Conservation (phyloP, 2,329 filamentous ascomycete species). For the Neobulgaria alba region DNA sequence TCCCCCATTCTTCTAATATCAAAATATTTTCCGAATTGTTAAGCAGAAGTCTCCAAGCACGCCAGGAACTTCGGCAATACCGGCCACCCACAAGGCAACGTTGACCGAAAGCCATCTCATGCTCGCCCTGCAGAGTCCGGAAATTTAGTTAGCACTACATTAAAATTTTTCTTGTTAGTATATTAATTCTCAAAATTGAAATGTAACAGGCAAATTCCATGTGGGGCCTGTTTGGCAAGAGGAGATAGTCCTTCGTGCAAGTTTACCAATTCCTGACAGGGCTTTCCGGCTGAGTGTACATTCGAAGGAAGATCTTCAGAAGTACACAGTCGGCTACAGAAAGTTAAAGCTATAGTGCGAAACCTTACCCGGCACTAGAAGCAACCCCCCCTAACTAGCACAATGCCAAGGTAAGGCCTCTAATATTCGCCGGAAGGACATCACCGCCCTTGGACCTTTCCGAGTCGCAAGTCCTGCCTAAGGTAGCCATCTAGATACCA, state of each 20-base stretch:
- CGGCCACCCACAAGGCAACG: not conserved
- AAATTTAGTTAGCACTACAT: not conserved
- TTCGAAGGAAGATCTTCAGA: slow-evolving; percentile 3
- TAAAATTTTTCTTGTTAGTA: not conserved
- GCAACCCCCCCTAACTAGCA: not conserved
- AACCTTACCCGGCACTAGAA: slow-evolving; percentile 2
- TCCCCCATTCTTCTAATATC: not conserved
- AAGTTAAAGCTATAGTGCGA: slow-evolving; percentile 10
- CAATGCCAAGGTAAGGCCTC: not conserved
- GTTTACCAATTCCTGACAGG: not conserved
- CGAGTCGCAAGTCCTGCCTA: not conserved
- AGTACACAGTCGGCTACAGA: slow-evolving; percentile 7
- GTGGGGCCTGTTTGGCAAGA: not conserved
- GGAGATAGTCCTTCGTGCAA: not conserved
- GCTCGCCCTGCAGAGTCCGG: not conserved
- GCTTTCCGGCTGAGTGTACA: not conserved
- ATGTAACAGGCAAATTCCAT: not conserved
- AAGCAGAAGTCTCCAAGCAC: not conserved
- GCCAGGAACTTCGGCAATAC: not conserved
- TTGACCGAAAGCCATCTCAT: not conserved
- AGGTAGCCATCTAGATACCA: slow-evolving; percentile 1
- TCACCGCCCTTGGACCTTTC: not conserved
- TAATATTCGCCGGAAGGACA: not conserved
- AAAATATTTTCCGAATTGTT: not conserved
- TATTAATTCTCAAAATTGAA: not conserved